phyloP scores from a whole-genome alignment of 2,329 filamentous ascomycete species.

The Aureobasidium sp. region DNA sequence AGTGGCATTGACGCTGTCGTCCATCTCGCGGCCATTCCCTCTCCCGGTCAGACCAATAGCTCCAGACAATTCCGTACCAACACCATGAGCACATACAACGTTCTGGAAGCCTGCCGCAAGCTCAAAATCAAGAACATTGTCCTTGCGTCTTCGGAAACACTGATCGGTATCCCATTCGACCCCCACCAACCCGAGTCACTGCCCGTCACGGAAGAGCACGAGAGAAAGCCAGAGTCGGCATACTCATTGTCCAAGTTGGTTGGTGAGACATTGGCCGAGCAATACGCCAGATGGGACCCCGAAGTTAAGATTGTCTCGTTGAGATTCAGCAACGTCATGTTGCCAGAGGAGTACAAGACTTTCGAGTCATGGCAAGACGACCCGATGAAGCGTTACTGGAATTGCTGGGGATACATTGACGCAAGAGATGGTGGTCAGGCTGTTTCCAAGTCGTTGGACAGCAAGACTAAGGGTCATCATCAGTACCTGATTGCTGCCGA shows the following conservation, averaged over 20 bases:
- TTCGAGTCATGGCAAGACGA: slow-evolving; percentile 21
- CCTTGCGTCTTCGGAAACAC: slow-evolving; percentile 20
- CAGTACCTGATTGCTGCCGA: slow-evolving; percentile 20
- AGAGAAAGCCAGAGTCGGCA: slow-evolving; percentile 19
- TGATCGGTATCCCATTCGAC: slow-evolving; percentile 22
- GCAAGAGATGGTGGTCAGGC: slow-evolving; percentile 20
- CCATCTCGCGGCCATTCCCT: slow-evolving; percentile 21
- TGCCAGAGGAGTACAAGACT: slow-evolving; percentile 19
- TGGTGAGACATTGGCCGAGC: slow-evolving; percentile 20
- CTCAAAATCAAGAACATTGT: slow-evolving; percentile 21
- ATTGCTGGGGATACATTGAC: slow-evolving; percentile 22
- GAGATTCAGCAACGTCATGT: slow-evolving; percentile 22
- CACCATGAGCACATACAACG: slow-evolving; percentile 22
- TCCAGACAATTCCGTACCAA: slow-evolving; percentile 21
- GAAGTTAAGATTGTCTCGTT: slow-evolving; percentile 19
- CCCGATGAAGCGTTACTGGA: slow-evolving; percentile 20
- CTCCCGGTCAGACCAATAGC: slow-evolving; percentile 20
- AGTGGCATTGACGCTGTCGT: slow-evolving; percentile 20
- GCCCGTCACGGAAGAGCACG: slow-evolving; percentile 20
- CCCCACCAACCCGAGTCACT: slow-evolving; percentile 18
- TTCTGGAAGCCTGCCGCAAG: slow-evolving; percentile 21
- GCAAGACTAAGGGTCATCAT: slow-evolving; percentile 18
- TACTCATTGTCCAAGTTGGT: slow-evolving; percentile 20
- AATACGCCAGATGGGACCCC: slow-evolving; percentile 20
- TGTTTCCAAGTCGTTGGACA: slow-evolving; percentile 18